phyloP scores from a whole-genome alignment of 306 rosid species.

The Herpetospermum pedunculosum region DNA sequence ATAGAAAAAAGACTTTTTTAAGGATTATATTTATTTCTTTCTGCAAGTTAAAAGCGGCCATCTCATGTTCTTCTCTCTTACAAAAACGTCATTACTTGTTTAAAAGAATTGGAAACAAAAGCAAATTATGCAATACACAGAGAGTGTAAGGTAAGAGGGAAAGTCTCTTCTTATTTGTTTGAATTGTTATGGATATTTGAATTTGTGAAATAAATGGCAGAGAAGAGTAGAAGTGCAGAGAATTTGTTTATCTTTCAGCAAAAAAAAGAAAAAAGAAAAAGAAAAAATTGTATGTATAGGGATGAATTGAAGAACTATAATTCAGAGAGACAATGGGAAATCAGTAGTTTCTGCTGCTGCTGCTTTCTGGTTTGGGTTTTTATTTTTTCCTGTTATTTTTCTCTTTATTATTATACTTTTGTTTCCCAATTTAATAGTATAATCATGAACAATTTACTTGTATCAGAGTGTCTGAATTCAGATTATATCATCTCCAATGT shows the following conservation, averaged over 20 bases:
- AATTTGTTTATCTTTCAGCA: constrained; percentile 17
- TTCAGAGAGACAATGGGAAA: constrained; percentile 45
- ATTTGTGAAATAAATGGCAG: constrained; percentile 82
- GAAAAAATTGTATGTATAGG: constrained; percentile 55
- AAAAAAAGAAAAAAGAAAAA: not conserved
- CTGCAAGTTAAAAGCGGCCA: not conserved
- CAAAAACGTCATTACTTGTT: not conserved
- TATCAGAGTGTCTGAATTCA: constrained; percentile 29
- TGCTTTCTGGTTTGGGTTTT: constrained; percentile 46
- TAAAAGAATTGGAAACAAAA: not conserved
- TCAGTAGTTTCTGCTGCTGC: constrained; percentile 30
- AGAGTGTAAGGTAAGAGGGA: constrained; percentile 54
- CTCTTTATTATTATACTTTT: constrained; percentile 48
- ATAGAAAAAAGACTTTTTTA: not conserved
- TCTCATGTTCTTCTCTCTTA: constrained; percentile 6
- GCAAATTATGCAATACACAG: not conserved
- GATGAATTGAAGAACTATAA: constrained; percentile 59
- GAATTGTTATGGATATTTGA: constrained; percentile 71
- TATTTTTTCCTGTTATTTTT: constrained; percentile 35
- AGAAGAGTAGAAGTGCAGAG: constrained; percentile 70
- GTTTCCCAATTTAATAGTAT: constrained; percentile 42
- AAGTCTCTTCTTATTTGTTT: constrained; percentile 71
- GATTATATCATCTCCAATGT: constrained; percentile 16
- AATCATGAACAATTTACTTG: constrained; percentile 54
- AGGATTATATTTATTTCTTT: constrained; percentile 8